Conservation (phyloP, 1,139 yeast species). For the Pichiaceae sp. region DNA sequence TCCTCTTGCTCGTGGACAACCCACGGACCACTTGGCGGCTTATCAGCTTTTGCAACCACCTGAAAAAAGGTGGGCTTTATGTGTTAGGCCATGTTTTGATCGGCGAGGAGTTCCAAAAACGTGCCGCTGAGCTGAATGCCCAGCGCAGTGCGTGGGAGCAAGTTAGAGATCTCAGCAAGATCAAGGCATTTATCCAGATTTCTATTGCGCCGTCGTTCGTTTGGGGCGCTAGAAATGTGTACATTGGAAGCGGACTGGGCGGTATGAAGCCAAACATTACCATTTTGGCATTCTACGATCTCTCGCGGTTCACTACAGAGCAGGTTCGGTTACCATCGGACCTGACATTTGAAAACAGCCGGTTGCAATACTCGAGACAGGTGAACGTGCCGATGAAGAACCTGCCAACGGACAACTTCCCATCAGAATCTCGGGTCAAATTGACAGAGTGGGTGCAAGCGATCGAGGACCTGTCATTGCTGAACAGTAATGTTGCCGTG, state of each 20-base stretch:
- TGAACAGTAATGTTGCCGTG: slow-evolving; percentile 89
- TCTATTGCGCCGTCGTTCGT: slow-evolving; percentile 80
- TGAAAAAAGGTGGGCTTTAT: slow-evolving; percentile 91
- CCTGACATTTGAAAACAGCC: slow-evolving; percentile 16
- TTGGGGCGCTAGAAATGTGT: slow-evolving; percentile 96
- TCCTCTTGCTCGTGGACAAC: slow-evolving; percentile 75
- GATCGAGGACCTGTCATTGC: slow-evolving; percentile 82
- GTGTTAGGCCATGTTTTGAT: slow-evolving; percentile 86
- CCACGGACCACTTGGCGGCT: slow-evolving; percentile 89
- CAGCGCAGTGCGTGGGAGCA: slow-evolving; percentile 80
- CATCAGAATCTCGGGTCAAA: slow-evolving; percentile 61
- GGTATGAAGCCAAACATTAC: slow-evolving; percentile 97
- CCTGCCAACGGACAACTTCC: slow-evolving; percentile 74
- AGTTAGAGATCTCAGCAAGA: slow-evolving; percentile 63
- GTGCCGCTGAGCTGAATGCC: slow-evolving; percentile 57
- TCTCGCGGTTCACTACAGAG: slow-evolving; percentile 19
- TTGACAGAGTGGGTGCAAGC: slow-evolving; percentile 87
- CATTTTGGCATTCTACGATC: slow-evolving; percentile 79
- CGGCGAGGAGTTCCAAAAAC: slow-evolving; percentile 40
- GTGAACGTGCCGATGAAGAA: slow-evolving; percentile 21
- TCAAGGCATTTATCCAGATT: slow-evolving; percentile 91
- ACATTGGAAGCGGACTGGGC: slow-evolving; percentile 87
- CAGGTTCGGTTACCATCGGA: slow-evolving; percentile 13
- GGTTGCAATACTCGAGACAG: slow-evolving; percentile 16
- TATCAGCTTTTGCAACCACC: slow-evolving; percentile 87